These are phyloP conservation scores for Kluyveromyces siamensis DNA, from an alignment of 805 yeast genomes.

Conservation along the genomic window DNA sequence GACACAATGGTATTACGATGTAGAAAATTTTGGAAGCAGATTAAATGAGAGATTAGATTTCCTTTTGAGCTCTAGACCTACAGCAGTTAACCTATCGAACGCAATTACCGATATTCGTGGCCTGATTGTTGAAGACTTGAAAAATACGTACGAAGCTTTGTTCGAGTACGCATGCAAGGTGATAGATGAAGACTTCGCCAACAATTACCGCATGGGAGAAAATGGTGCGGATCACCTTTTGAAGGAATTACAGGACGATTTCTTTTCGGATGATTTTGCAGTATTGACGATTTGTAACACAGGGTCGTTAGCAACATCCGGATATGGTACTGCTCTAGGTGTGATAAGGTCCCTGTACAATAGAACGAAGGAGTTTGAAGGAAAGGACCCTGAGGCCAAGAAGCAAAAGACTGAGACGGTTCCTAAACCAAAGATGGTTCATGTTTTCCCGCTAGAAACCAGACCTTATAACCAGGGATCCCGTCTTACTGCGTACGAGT, in stretches of 20 bases:
- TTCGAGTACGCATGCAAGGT: constrained; percentile 42
- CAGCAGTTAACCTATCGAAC: constrained; percentile 86
- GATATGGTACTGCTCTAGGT: constrained; percentile 95
- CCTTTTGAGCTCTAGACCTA: constrained; percentile 76
- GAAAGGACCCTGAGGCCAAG: constrained; percentile 21
- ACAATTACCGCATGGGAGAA: constrained; percentile 69
- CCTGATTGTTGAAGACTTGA: constrained; percentile 23
- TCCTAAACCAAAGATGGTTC: constrained; percentile 41
- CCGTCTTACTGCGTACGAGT: constrained; percentile 82
- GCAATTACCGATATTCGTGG: constrained; percentile 39
- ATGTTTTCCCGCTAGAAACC: constrained; percentile 84
- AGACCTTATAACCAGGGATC: constrained; percentile 97
- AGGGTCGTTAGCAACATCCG: constrained; percentile 94
- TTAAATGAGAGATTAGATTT: constrained; percentile 47
- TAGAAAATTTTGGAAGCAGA: constrained; percentile 19
- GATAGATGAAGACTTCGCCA: constrained; percentile 68
- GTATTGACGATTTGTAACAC: constrained; percentile 92
- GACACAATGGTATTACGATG: constrained; percentile 27
- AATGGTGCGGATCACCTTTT: constrained; percentile 69
- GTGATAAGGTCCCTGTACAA: constrained; percentile 67
- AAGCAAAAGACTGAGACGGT: constrained; percentile 19
- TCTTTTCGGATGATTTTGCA: constrained; percentile 57
- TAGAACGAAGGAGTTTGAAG: constrained; percentile 26
- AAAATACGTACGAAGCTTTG: constrained; percentile 23
- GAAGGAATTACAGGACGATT: constrained; percentile 35